Conservation (phyloP, 176 grass and related monocot species). For the Tuctoria greenei region DNA sequence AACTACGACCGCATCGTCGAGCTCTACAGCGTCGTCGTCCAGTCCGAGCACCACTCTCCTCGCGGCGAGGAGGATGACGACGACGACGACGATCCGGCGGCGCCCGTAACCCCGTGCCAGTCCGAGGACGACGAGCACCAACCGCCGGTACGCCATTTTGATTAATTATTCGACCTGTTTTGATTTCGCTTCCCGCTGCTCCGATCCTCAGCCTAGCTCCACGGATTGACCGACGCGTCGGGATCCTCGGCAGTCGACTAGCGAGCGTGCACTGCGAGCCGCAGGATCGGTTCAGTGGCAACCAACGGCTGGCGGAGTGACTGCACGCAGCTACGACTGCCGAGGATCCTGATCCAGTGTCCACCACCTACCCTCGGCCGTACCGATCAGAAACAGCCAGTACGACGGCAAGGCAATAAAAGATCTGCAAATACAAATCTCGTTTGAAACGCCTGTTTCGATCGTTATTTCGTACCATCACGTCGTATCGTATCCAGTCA, state of each 20-base stretch:
- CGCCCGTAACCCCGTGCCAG: conserved; percentile 46
- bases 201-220: background rate
- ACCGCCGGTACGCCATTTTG: conserved; percentile 21
- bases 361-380: background rate
- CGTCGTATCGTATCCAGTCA: background rate
- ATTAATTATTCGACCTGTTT: background rate
- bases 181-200: background rate
- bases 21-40: conserved; percentile 65
- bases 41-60: conserved; percentile 6
- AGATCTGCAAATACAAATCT: background rate
- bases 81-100: conserved; percentile 8
- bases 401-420: conserved; percentile 7
- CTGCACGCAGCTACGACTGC: no score
- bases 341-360: no score
- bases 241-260: no score
- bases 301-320: no score
- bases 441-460: background rate
- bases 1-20: conserved; percentile 64
- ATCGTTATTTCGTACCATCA: background rate
- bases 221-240: no score
- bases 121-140: conserved; percentile 63
- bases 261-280: no score
- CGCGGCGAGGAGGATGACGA: background rate
- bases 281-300: no score
- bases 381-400: background rate